Evolutionary conservation across 2,329 filamentous ascomycete genomes (phyloP).

Genomic region (Plenodomus biglobosus): DNA sequence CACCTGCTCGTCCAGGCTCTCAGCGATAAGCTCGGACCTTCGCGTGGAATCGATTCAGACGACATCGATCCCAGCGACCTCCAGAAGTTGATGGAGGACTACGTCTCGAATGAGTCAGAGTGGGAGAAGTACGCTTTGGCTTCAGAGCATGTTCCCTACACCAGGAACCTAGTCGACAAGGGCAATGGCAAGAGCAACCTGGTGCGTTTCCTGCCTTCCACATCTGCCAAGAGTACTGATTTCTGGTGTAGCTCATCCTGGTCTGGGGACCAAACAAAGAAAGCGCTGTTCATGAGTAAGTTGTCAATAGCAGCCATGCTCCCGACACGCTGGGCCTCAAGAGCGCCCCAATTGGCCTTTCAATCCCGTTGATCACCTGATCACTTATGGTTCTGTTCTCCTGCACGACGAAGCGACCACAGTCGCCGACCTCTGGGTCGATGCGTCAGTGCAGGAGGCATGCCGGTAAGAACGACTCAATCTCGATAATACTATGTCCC

Average conservation of each 20-base stretch:
- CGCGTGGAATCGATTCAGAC: slow-evolving; percentile 77
- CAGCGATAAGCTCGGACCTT: slow-evolving; percentile 73
- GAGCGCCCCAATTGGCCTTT: not conserved
- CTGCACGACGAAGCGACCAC: slow-evolving; percentile 33
- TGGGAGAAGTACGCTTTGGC: slow-evolving; percentile 76
- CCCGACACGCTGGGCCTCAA: not conserved
- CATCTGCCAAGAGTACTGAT: slow-evolving; percentile 2
- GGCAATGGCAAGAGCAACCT: slow-evolving; percentile 81
- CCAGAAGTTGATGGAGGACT: slow-evolving; percentile 71
- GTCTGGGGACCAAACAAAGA: slow-evolving; percentile 86
- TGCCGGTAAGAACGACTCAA: slow-evolving; percentile 24
- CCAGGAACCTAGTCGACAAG: slow-evolving; percentile 84
- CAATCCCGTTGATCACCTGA: not conserved
- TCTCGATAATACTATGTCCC: slow-evolving; percentile 5
- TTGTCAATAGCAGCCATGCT: not conserved
- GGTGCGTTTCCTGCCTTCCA: slow-evolving; percentile 50
- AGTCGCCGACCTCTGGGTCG: slow-evolving; percentile 32
- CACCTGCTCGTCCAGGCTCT: slow-evolving; percentile 72
- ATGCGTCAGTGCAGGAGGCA: slow-evolving; percentile 33
- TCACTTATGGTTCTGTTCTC: slow-evolving; percentile 18
- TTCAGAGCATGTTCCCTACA: slow-evolving; percentile 73
- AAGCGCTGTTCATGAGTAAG: slow-evolving; percentile 78
- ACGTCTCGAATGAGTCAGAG: slow-evolving; percentile 67
- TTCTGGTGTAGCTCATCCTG: slow-evolving; percentile 66
- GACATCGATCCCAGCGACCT: slow-evolving; percentile 77